Conservation (phyloP, 2,329 filamentous ascomycete genomes). For the Aureobasidium sp. region DNA sequence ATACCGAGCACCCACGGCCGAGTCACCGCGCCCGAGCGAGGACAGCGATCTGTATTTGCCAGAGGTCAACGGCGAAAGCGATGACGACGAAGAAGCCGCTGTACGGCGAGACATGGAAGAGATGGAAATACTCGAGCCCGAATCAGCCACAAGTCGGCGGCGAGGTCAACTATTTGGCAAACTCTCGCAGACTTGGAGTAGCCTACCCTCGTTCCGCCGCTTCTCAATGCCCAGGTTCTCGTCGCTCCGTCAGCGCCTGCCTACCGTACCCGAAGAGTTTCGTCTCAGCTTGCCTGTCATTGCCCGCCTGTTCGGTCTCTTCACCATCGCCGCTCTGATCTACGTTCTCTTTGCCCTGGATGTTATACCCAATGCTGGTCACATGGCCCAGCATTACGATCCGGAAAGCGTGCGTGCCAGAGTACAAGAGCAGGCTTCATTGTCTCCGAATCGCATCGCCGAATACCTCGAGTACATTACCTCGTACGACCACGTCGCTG, state of each 20-base stretch:
- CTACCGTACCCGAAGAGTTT: conserved; percentile 41
- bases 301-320: conserved; percentile 65
- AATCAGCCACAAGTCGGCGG: conserved; percentile 20
- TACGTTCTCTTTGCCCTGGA: conserved; percentile 84
- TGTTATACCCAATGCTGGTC: conserved; percentile 63
- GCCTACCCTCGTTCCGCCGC: conserved; percentile 42
- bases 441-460: conserved; percentile 53
- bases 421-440: conserved; percentile 59
- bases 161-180: conserved; percentile 38
- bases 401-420: conserved; percentile 73
- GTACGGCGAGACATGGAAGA: conserved; percentile 80
- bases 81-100: conserved; percentile 47
- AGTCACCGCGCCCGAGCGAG: conserved; percentile 63
- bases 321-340: conserved; percentile 68
- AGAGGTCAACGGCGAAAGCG: conserved; percentile 47
- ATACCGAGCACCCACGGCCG: conserved; percentile 76
- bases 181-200: conserved; percentile 52
- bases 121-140: conserved; percentile 70
- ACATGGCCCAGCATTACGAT: conserved; percentile 66
- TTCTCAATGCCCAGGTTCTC: conserved; percentile 30
- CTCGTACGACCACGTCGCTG: conserved; percentile 80
- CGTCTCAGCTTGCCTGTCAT: conserved; percentile 57
- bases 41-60: conserved; percentile 46
- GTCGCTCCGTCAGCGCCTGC: conserved; percentile 24
- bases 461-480: conserved; percentile 72